phyloP scores from a whole-genome alignment of 164 flowering plant species.

The Paratinospora sagittata region DNA sequence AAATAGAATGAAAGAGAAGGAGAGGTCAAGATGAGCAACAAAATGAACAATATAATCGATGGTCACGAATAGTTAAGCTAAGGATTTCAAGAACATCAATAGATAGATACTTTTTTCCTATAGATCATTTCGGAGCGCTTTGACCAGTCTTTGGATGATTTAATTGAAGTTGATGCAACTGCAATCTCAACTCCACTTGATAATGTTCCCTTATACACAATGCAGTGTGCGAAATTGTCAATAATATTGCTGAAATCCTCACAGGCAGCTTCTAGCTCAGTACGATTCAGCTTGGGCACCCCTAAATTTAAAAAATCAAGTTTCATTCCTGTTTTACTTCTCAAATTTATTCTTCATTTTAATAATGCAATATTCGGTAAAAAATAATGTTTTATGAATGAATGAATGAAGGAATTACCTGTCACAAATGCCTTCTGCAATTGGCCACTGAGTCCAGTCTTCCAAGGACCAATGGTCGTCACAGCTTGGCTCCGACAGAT shows the following conservation, averaged over 20 bases:
- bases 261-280: conserved; percentile 87
- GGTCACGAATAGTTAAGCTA: neutral
- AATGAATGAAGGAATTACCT: conserved; percentile 33
- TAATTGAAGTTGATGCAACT: conserved; percentile 50
- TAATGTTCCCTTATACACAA: conserved; percentile 79
- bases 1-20: neutral
- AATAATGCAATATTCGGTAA: neutral
- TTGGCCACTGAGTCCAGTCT: conserved; percentile 92
- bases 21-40: neutral
- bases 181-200: conserved; percentile 97
- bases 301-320: conserved; percentile 39
- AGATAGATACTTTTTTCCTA: conserved; percentile 55
- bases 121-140: conserved; percentile 40
- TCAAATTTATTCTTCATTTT: neutral
- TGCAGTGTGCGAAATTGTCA: conserved; percentile 32
- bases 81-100: neutral
- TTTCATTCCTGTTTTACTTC: conserved; percentile 8
- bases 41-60: neutral
- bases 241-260: conserved; percentile 97
- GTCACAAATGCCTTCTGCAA: conserved; percentile 95
- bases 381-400: neutral
- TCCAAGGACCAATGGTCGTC: conserved; percentile 76
- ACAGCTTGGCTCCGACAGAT: conserved; percentile 46
- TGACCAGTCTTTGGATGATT: conserved; percentile 67
- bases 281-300: conserved; percentile 77